Evolutionary conservation across 2,329 filamentous ascomycete genomes (phyloP).

Genomic region (Immersiporthe knoxdaviesiana): DNA sequence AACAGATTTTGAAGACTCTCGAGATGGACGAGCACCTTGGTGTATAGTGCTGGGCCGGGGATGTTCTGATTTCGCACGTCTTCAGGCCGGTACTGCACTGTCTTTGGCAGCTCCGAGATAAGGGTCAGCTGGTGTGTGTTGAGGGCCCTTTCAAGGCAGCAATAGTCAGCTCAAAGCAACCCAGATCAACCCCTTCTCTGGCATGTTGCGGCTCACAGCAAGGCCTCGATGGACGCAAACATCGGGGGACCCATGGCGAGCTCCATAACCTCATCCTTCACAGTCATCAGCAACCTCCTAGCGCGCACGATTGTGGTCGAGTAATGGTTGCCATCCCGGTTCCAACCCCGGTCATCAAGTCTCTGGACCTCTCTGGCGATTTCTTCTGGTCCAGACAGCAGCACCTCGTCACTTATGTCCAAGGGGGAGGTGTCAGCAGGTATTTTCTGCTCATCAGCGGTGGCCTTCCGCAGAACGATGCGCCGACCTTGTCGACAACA

Average conservation of each 20-base stretch:
- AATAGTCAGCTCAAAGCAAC: not conserved
- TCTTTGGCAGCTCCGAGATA: slow-evolving; percentile 42
- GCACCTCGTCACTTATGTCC: slow-evolving; percentile 54
- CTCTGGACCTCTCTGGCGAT: slow-evolving; percentile 42
- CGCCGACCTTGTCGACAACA: slow-evolving; percentile 52
- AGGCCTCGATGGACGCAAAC: slow-evolving; percentile 42
- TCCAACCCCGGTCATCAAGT: slow-evolving; percentile 58
- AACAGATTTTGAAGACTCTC: slow-evolving; percentile 61
- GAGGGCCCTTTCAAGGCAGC: slow-evolving; percentile 38
- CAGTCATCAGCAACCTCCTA: slow-evolving; percentile 49
- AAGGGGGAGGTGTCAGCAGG: slow-evolving; percentile 56
- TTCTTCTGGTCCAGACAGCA: slow-evolving; percentile 48
- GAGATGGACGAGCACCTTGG: slow-evolving; percentile 51
- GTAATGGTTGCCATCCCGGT: slow-evolving; percentile 47
- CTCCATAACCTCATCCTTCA: slow-evolving; percentile 63
- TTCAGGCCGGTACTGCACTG: slow-evolving; percentile 44
- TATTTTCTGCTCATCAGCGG: slow-evolving; percentile 57
- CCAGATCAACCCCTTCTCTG: not conserved
- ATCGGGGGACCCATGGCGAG: slow-evolving; percentile 51
- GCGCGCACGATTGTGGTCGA: slow-evolving; percentile 51
- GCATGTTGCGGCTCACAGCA: slow-evolving; percentile 34
- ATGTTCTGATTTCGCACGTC: slow-evolving; percentile 42
- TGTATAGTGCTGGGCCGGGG: slow-evolving; percentile 42
- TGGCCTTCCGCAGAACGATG: slow-evolving; percentile 58
- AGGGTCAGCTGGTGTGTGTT: slow-evolving; percentile 41